These are phyloP conservation scores for Metarhizium sp. DNA, from an alignment of 2,329 filamentous ascomycete genomes.

Conservation along the genomic window DNA sequence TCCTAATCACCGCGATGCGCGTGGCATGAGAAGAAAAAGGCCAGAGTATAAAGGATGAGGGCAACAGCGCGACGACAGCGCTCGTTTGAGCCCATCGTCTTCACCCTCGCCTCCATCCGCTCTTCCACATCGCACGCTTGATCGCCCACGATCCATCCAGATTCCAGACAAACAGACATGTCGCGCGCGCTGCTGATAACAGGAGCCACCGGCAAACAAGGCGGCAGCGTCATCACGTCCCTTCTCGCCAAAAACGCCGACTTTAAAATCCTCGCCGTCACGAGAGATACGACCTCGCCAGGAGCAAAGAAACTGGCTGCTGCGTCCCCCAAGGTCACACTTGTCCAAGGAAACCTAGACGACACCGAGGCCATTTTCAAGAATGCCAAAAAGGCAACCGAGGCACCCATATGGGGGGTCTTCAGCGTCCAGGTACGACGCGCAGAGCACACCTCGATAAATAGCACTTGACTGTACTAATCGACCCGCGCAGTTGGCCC, in stretches of 20 bases:
- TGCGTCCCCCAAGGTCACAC: conserved; percentile 36
- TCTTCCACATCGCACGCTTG: no score
- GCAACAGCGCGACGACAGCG: no score
- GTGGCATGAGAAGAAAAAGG: no score
- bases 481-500: neutral
- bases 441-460: neutral
- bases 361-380: conserved; percentile 38
- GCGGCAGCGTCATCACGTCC: conserved; percentile 22
- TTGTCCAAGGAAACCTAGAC: conserved; percentile 50
- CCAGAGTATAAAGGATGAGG: no score
- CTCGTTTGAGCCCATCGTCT: no score
- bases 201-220: conserved; percentile 29
- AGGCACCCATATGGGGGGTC: conserved; percentile 43
- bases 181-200: conserved; percentile 21
- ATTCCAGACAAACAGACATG: conserved; percentile 7
- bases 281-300: neutral
- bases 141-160: no score
- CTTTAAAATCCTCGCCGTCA: conserved; percentile 42
- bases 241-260: conserved; percentile 20
- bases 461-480: neutral
- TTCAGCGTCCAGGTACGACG: conserved; percentile 21
- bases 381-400: conserved; percentile 17
- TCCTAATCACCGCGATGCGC: no score
- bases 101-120: no score
- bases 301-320: conserved; percentile 29